Base-by-base conservation (phyloP, 768 basidiomycete genomes). In the Cystofilobasidium bisporidii region DNA sequence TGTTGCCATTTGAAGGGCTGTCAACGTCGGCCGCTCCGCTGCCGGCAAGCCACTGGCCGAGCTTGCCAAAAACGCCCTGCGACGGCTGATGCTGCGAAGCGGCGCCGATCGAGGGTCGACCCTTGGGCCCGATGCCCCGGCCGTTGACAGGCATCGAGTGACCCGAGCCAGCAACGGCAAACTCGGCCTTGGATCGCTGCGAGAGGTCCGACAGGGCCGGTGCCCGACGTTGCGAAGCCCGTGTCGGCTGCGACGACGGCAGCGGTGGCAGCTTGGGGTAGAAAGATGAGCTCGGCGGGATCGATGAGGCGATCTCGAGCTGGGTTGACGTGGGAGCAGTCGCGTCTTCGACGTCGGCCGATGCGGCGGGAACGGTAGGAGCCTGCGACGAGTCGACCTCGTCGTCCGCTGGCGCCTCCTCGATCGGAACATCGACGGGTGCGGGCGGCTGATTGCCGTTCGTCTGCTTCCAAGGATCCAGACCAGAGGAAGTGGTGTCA, bases 151-250 rank as follows among this genome's bases (percentile, higher is more conserved):
- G 53, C 17, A 30, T 56, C 10, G 10, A 9, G 30, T 56, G 26
- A 11, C 9, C 30, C 28, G 53, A 56, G 18, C 53, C 53, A 15
- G 53, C 53, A 18, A 56, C 30, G 30, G 53, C 53, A 22, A 56
- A 56, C 53, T 56, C 53, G 2, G 53, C 53, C 30, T 56, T 56
- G 2, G 53, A 56, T 8, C 53, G 53, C 53, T 56, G 53, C 28
- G 53, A 56, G 6, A 56, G 53, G 53, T 56, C 53, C 14, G 18
- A 30, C 18, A 56, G 30, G 18, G 28, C 53, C 30, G 53, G 53
- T 18, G 53, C 53, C 5, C 53, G 53, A 2, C 53, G 53, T n/a
- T 48, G 47, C 15, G 53, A 28, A 11, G 53, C 53, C 17, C 53
- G 53, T 30, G 53, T 30, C 26, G 53, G 53, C 30, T 32, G 53